Percentiles rank a stretch among this genome's conserved stretches.
Evolutionary conservation across 1,284 basidiomycete genomes (phyloP).

Genomic region (Papiliotrema laurentii): DNA sequence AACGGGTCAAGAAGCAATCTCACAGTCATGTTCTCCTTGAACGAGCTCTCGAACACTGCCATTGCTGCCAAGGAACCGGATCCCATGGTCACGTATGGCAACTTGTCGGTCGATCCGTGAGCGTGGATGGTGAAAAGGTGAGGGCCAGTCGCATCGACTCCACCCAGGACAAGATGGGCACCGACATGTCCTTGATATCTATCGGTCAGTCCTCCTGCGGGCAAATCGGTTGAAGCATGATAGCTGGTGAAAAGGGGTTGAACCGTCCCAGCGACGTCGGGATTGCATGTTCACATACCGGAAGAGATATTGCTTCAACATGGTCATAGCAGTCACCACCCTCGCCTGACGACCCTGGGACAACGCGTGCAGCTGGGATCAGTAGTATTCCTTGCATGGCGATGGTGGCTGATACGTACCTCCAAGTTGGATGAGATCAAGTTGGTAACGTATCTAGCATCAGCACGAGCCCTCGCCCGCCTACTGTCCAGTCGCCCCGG

Average conservation of each 20-base stretch:
- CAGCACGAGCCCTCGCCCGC: not conserved
- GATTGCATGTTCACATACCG: constrained; percentile 50
- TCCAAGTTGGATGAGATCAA: constrained; percentile 92
- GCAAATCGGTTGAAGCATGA: not conserved
- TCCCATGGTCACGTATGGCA: constrained; percentile 99
- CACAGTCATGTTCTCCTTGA: constrained; percentile 78
- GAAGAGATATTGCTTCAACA: constrained; percentile 87
- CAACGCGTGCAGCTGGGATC: constrained; percentile 67
- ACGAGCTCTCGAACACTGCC: constrained; percentile 91
- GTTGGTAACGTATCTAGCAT: constrained; percentile 69
- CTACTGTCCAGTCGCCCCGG: not conserved
- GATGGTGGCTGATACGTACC: too few relatives aligned
- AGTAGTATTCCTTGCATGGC: too few relatives aligned
- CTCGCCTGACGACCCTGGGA: constrained; percentile 80
- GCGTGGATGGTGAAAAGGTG: constrained; percentile 96
- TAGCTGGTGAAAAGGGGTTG: not conserved
- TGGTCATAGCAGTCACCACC: constrained; percentile 96
- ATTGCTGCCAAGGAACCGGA: constrained; percentile 94
- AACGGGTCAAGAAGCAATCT: constrained; percentile 36
- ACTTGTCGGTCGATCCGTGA: constrained; percentile 96
- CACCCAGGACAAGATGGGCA: constrained; percentile 94
- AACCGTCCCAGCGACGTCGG: too few relatives aligned
- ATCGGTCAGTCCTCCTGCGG: not conserved
- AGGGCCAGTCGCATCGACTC: constrained; percentile 86
- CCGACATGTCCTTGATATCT: constrained; percentile 94